A percentile compares a stretch with the other conserved stretches of the same genome.
Conservation (phyloP, 192 early-diverging fungal genomes). For the Lobulomyces angularis region DNA sequence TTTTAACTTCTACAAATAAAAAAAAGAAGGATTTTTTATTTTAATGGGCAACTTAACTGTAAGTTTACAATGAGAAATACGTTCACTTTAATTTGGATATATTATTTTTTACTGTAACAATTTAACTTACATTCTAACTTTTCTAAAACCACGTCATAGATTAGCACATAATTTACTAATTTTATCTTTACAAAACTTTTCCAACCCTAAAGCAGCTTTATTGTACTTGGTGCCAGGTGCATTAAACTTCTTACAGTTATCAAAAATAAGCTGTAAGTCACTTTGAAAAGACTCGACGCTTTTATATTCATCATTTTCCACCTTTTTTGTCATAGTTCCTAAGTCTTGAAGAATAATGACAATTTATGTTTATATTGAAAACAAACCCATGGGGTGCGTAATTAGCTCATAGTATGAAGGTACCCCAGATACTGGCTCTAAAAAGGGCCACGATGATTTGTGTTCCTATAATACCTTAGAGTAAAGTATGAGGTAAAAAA, state of each 20-base stretch:
- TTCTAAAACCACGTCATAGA: no score
- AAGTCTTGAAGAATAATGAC: slow-evolving; percentile 36
- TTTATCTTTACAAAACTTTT: slow-evolving; percentile 67
- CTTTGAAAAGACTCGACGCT: slow-evolving; percentile 69
- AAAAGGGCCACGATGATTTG: slow-evolving; percentile 83
- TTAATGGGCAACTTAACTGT: no score
- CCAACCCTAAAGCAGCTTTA: slow-evolving; percentile 61
- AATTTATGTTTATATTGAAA: slow-evolving; percentile 1
- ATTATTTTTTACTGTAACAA: no score
- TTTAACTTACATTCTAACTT: no score
- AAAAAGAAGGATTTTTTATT: no score
- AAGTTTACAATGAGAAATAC: no score
- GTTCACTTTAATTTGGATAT: no score
- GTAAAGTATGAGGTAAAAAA: background rate
- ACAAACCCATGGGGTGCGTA: slow-evolving; percentile 86
- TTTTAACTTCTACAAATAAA: no score
- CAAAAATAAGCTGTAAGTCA: slow-evolving; percentile 84
- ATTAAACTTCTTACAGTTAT: slow-evolving; percentile 88
- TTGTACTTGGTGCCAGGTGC: slow-evolving; percentile 72
- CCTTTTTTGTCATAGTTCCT: slow-evolving; percentile 65
- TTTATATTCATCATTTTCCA: slow-evolving; percentile 75
- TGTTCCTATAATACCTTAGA: slow-evolving; percentile 47
- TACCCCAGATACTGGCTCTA: slow-evolving; percentile 83
- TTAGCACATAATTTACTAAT: slow-evolving; percentile 22
- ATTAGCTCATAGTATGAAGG: slow-evolving; percentile 93